Evolutionary conservation across 2,329 filamentous ascomycete species (phyloP), one percentile per base, ranked within the genome.

Genomic region (Rhynchosporium graminicola): DNA sequence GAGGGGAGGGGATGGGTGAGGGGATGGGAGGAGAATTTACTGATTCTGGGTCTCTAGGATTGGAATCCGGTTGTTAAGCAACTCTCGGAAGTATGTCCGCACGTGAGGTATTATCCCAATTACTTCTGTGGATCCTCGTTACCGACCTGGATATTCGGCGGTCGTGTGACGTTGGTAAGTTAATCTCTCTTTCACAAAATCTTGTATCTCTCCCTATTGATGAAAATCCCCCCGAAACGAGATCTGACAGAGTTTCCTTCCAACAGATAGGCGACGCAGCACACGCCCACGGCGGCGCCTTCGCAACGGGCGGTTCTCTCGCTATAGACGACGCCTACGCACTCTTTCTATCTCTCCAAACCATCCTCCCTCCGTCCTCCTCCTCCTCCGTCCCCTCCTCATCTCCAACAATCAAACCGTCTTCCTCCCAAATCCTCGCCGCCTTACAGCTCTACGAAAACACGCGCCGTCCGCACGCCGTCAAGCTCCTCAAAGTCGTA

Each of bases 271-370:
- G 76, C 3, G 76, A 78, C 63, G 75, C 76, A 36, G 76, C 75
- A 9, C 75, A 77, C 65, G 72, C 75, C 3, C 74, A 77, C 61
- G 75, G 75, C 15, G 76, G 75, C 29, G 76, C 75, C 13, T 72
- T 74, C 60, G 76, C 75, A 8, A 75, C 76, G 3, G 76, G 76
- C 15, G 75, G 75, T 7, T 76, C 74, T 43, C 69, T 77, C 4
- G 75, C 76, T 1, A 73, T 78, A 33, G 75, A 78, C 51, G 76
- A 78, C 65, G 75, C 76, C 6, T 77, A 74, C 57, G 70, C 72
- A 1, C 68, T 76, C 15, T 71, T 66, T 12, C 65, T 71, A 0
- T 62, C 70, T 6, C 33, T 72, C 0, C 36, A 31, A 3, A 60
- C 63, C 3, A 47, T 68, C 0, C 68, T 68, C 26, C 65, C 68